Evolutionary conservation across 208 protist genomes (phyloP), one percentile per base, ranked within the genome.

Genomic region (Leishmania martiniquensis): DNA sequence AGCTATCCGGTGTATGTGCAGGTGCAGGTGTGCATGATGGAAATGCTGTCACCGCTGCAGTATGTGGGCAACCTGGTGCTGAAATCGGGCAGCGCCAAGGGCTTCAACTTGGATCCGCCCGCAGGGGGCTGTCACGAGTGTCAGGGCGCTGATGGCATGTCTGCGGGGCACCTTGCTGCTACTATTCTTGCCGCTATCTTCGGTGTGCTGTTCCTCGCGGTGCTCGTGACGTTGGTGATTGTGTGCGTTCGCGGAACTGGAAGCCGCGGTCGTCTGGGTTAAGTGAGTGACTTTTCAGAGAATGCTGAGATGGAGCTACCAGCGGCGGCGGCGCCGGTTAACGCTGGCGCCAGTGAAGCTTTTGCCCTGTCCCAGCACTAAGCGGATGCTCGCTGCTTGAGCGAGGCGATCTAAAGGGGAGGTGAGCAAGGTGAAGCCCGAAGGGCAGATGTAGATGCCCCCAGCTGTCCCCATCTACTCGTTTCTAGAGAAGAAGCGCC

Each of bases 1-100:
- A 78, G 25, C 44, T 87, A 85, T 49, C 78, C 76, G n/a, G 63
- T 84, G 62, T 87, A 76, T 68, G 77, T 76, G 54, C 47, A 63
- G 49, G 39, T 84, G 44, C 83, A 87, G 75, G 83, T 83, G 59
- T 84, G 78, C 72, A 49, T 39, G 39, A 81, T 68, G 63, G 37
- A 34, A 4, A 87, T 84, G 83, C 74, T 78, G 78, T 84, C 78
- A 55, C 83, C 83, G 29, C 54, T 72, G 4, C 49, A 54, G 44
- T 75, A 73, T n/a, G 76, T 84, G 17, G 83, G 83, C 55, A 80
- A 67, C 71, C 4, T 86, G 22, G 71, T 77, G n/a, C 49, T 76
- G 54, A 67, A 57, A 2, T 37, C 37, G n/a, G 62, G 69, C 66
- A 34, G 39, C 10, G 32, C 12, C 5, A 13, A 6, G 10, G 65